Percentiles rank a stretch among this genome's conserved stretches.
Evolutionary conservation across 345 rosid species (phyloP).

Genomic region (Lenwebbia sp.): DNA sequence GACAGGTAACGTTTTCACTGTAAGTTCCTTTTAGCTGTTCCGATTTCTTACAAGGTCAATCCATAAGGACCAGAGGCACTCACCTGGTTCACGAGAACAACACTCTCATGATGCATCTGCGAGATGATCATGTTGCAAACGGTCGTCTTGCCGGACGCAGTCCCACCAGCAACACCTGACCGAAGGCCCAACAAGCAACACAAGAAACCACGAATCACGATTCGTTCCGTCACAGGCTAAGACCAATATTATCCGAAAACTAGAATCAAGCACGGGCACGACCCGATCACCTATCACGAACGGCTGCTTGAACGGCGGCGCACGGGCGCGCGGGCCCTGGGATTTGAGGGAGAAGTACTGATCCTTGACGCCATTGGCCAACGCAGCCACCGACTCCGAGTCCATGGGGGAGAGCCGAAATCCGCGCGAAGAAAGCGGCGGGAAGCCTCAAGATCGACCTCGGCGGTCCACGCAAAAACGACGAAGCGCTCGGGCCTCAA

Average conservation of each 20-base stretch:
- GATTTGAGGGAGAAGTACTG: conserved; percentile 13
- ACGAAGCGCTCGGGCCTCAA: neutral
- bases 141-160: conserved; percentile 92
- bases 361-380: conserved; percentile 13
- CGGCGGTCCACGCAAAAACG: neutral
- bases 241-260: neutral
- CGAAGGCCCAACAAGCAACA: neutral
- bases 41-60: neutral
- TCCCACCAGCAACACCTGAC: conserved; percentile 85
- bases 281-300: conserved; percentile 47
- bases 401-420: conserved; percentile 17
- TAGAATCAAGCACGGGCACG: neutral
- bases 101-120: conserved; percentile 76
- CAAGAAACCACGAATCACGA: neutral
- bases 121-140: conserved; percentile 91
- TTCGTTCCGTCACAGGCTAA: neutral
- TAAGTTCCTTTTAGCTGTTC: neutral
- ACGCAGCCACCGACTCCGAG: neutral
- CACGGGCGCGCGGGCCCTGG: conserved; percentile 8
- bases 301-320: conserved; percentile 47
- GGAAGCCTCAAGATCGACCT: neutral
- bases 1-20: neutral
- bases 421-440: neutral
- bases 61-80: neutral
- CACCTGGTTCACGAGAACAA: conserved; percentile 82